These are phyloP conservation scores for Aspergillus carlsbadensis DNA, from an alignment of 495 filamentous ascomycete genomes.

Conservation along the genomic window DNA sequence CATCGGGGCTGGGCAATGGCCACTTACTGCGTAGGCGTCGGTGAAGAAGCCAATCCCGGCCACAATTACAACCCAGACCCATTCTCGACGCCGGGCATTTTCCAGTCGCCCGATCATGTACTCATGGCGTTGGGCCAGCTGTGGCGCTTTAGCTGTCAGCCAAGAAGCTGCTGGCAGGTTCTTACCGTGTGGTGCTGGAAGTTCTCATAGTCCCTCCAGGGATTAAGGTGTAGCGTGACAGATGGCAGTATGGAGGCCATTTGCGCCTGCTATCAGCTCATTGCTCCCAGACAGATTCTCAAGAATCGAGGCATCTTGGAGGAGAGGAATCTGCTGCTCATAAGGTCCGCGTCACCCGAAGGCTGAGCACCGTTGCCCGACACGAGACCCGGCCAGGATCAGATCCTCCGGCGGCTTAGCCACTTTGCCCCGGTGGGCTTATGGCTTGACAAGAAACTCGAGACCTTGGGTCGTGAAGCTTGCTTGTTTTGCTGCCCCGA, in stretches of 20 bases:
- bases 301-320: not conserved
- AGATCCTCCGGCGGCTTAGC: too few species aligned
- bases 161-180: not conserved
- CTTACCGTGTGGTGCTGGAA: constrained; percentile 12
- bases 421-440: too few species aligned
- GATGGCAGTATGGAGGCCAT: constrained; percentile 6
- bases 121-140: constrained; percentile 14
- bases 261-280: not conserved
- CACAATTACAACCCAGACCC: constrained; percentile 43
- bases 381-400: too few species aligned
- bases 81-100: constrained; percentile 20
- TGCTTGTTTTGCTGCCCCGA: too few species aligned
- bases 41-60: constrained; percentile 60
- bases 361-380: constrained; percentile 5
- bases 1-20: constrained; percentile 55
- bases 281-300: too few species aligned
- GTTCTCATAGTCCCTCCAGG: constrained; percentile 14
- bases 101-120: constrained; percentile 15
- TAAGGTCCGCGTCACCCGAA: not conserved
- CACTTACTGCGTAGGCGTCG: constrained; percentile 49
- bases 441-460: too few species aligned
- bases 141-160: not conserved
- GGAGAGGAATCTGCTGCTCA: not conserved
- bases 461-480: too few species aligned
- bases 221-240: constrained; percentile 12